phyloP scores from a whole-genome alignment of 2,329 filamentous ascomycete species.

The Colletotrichum spinosum region DNA sequence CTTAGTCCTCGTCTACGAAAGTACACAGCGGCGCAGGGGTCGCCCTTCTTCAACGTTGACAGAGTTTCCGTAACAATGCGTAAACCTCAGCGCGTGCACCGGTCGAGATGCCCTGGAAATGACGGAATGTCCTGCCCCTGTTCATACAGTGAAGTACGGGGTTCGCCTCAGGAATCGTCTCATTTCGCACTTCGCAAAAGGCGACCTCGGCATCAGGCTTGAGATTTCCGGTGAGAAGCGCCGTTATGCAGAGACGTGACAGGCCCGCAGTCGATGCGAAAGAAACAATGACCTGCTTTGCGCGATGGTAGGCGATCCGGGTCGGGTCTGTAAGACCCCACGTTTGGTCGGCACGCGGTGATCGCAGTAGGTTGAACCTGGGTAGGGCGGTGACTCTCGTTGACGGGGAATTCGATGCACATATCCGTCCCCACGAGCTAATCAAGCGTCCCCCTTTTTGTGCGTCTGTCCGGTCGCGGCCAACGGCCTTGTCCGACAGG shows the following conservation, averaged over 20 bases:
- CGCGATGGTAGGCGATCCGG: slow-evolving; percentile 10
- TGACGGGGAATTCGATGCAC: slow-evolving; percentile 34
- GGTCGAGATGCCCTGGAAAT: slow-evolving; percentile 7
- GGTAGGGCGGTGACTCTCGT: slow-evolving; percentile 28
- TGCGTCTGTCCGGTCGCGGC: slow-evolving; percentile 25
- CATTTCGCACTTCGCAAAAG: slow-evolving; percentile 1
- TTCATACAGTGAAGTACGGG: slow-evolving; percentile 4
- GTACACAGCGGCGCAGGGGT: slow-evolving; percentile 19
- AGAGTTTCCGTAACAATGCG: slow-evolving; percentile 10
- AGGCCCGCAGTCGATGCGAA: not conserved
- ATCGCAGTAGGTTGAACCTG: slow-evolving; percentile 18
- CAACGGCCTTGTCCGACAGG: slow-evolving; percentile 21
- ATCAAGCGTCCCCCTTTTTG: slow-evolving; percentile 35
- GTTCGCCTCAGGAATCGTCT: slow-evolving; percentile 5
- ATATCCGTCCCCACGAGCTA: slow-evolving; percentile 37
- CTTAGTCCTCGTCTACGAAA: slow-evolving; percentile 20
- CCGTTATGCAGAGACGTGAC: not conserved
- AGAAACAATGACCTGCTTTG: not conserved
- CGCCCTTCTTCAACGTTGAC: slow-evolving; percentile 3
- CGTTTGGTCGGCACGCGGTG: slow-evolving; percentile 9
- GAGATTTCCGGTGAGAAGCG: not conserved
- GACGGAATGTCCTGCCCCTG: slow-evolving; percentile 15
- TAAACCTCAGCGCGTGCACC: not conserved
- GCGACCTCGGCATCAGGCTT: not conserved
- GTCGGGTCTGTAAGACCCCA: slow-evolving; percentile 12